Conservation (phyloP, 2,329 filamentous ascomycete species). For the Mariannaea sp. region DNA sequence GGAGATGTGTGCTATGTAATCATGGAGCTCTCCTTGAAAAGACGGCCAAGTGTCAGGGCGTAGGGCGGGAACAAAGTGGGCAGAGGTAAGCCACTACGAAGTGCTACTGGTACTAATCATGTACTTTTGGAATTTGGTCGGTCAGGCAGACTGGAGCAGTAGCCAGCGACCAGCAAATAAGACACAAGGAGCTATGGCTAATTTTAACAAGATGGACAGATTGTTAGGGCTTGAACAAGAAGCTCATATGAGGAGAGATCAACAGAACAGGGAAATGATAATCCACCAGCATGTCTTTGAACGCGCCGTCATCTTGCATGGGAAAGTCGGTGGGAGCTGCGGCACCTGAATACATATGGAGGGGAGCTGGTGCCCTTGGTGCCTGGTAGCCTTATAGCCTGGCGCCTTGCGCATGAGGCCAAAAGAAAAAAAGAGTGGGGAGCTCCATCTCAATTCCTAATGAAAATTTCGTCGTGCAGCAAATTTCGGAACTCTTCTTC, state of each 20-base stretch:
- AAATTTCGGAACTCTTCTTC: slow-evolving; percentile 16
- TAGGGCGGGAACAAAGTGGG: slow-evolving; percentile 14
- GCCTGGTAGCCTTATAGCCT: slow-evolving; percentile 6
- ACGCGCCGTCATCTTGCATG: slow-evolving; percentile 5
- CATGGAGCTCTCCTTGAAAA: slow-evolving; percentile 7
- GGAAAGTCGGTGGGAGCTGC: slow-evolving; percentile 13
- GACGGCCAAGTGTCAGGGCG: slow-evolving; percentile 9
- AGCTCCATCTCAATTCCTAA: slow-evolving; percentile 31
- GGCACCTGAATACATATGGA: no score
- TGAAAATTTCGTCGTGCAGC: slow-evolving; percentile 32
- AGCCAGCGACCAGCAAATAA: neutral
- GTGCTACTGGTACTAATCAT: neutral
- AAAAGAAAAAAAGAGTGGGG: slow-evolving; percentile 39
- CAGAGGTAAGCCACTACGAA: slow-evolving; percentile 9
- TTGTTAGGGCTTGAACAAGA: neutral
- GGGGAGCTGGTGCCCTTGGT: no score
- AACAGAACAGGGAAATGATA: neutral
- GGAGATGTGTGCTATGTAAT: slow-evolving; percentile 6
- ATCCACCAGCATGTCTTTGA: neutral
- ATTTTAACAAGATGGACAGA: neutral
- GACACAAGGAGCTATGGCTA: neutral
- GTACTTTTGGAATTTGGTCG: neutral
- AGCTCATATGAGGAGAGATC: slow-evolving; percentile 2
- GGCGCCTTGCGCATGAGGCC: slow-evolving; percentile 41
- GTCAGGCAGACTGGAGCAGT: neutral